Evolutionary conservation across 2,329 filamentous ascomycete genomes (phyloP).

Genomic region (Trichoderma harzianum): DNA sequence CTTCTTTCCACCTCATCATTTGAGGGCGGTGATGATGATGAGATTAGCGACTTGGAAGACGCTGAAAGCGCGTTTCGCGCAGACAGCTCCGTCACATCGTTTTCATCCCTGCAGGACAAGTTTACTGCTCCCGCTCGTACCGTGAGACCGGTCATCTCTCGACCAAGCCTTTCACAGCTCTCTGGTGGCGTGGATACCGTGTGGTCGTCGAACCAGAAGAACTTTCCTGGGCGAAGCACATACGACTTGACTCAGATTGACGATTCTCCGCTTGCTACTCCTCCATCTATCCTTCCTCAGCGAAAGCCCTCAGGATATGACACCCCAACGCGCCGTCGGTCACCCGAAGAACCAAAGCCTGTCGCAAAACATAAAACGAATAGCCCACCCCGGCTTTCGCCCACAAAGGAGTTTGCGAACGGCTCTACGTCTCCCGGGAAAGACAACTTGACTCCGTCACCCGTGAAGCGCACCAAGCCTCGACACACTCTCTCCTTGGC

Average conservation of each 20-base stretch:
- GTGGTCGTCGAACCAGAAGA: conserved; percentile 2
- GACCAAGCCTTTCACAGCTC: conserved; percentile 13
- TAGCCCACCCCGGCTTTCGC: conserved; percentile 28
- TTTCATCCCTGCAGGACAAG: conserved; percentile 24
- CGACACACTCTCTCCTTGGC: conserved; percentile 62
- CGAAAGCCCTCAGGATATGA: not conserved
- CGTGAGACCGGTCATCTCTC: conserved; percentile 29
- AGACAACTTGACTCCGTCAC: conserved; percentile 52
- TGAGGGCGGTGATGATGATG: conserved; percentile 27
- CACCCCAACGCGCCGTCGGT: not conserved
- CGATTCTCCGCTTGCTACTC: conserved; percentile 9
- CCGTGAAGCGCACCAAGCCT: conserved; percentile 45
- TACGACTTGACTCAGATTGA: conserved; percentile 19
- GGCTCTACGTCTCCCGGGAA: conserved; percentile 53
- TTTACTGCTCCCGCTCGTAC: conserved; percentile 22
- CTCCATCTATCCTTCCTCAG: not conserved
- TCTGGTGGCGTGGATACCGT: not conserved
- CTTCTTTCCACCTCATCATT: conserved; percentile 12
- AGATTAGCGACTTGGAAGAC: conserved; percentile 54
- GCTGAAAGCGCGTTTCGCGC: conserved; percentile 29
- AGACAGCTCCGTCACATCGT: conserved; percentile 25
- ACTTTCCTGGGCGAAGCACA: conserved; percentile 17
- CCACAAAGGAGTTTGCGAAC: conserved; percentile 47
- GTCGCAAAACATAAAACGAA: not conserved
- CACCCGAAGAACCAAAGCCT: not conserved